These are phyloP conservation scores for Coemansia sp. DNA, from an alignment of 192 early-diverging fungal species.

Conservation along the genomic window DNA sequence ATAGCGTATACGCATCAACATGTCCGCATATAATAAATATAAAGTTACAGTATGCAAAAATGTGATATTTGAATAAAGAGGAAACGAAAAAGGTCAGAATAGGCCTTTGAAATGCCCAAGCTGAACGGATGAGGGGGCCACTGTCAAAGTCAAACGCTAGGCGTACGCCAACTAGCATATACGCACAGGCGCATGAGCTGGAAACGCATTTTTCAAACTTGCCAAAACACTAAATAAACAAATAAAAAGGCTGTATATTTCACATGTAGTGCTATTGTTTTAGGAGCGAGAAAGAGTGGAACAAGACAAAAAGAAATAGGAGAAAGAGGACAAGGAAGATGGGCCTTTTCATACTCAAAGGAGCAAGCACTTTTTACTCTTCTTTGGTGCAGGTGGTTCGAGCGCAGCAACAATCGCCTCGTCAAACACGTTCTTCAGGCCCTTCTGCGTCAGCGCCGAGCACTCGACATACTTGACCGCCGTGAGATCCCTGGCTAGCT, in stretches of 20 bases:
- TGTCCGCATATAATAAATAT: too few species aligned
- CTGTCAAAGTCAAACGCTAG: too few species aligned
- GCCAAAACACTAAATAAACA: constrained; percentile 5
- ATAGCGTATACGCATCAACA: too few species aligned
- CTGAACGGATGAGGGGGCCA: too few species aligned
- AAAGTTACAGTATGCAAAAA: too few species aligned
- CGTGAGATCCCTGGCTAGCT: constrained; percentile 84
- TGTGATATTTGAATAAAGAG: too few species aligned
- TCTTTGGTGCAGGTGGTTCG: constrained; percentile 75
- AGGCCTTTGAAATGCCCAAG: too few species aligned
- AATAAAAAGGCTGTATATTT: too few species aligned
- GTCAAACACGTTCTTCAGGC: constrained; percentile 98
- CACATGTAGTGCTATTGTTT: background rate
- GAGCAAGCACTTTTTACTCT: constrained; percentile 75
- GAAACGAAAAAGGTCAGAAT: too few species aligned
- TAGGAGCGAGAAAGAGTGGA: background rate
- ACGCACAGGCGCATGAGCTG: too few species aligned
- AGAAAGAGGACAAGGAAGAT: background rate
- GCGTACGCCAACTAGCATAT: too few species aligned
- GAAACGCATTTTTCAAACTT: background rate
- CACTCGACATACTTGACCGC: constrained; percentile 96
- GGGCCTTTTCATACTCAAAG: constrained; percentile 52
- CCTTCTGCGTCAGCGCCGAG: constrained; percentile 96
- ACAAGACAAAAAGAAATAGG: constrained; percentile 8
- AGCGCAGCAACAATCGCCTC: constrained; percentile 95